These are phyloP conservation scores for Somion occarium DNA, from an alignment of 1,284 basidiomycete genomes.

Conservation along the genomic window DNA sequence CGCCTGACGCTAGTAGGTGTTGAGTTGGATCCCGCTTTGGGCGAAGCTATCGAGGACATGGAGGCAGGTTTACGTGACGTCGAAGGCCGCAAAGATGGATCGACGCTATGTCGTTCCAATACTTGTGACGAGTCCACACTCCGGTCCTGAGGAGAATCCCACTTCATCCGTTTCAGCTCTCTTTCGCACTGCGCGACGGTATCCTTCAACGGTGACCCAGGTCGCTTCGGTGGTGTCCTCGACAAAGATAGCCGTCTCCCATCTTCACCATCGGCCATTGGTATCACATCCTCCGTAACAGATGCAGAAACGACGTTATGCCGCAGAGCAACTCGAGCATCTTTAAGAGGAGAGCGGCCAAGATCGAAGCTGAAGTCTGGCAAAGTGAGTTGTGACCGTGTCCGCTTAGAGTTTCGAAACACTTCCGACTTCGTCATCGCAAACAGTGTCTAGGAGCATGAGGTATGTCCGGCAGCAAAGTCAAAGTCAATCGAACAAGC, in stretches of 20 bases:
- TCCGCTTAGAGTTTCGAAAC: slow-evolving; percentile 5
- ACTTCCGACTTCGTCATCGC: slow-evolving; percentile 1
- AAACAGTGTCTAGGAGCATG: too few species aligned
- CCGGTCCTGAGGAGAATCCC: background rate
- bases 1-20: slow-evolving; percentile 2
- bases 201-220: slow-evolving; percentile 3
- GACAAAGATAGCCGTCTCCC: slow-evolving; percentile 1
- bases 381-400: slow-evolving; percentile 16
- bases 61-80: background rate
- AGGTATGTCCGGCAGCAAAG: too few species aligned
- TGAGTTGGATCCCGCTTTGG: too few species aligned
- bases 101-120: background rate
- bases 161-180: slow-evolving; percentile 4
- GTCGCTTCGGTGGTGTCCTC: slow-evolving; percentile 7
- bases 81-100: background rate
- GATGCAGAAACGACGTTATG: background rate
- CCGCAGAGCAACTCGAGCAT: slow-evolving; percentile 11
- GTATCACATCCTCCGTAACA: background rate
- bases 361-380: slow-evolving; percentile 12
- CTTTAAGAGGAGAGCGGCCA: slow-evolving; percentile 16
- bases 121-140: background rate
- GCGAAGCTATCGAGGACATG: background rate
- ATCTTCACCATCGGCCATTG: background rate
- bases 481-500: too few species aligned
- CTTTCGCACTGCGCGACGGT: slow-evolving; percentile 1